Percentiles rank a stretch among this genome's conserved stretches.
Conservation (phyloP, 129 eudicot genomes). For the Artemisia argyi region DNA sequence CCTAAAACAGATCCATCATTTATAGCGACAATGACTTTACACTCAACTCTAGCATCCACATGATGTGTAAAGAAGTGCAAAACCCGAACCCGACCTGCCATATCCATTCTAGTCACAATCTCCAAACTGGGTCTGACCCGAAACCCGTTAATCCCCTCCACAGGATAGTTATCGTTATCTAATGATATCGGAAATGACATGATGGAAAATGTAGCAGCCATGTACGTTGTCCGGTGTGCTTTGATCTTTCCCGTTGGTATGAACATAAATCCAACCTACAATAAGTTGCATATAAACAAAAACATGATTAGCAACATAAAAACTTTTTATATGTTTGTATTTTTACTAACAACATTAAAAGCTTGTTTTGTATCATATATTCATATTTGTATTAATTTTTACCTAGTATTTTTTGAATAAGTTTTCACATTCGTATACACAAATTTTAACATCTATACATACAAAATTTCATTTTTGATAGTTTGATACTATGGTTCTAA, state of each 20-base stretch:
- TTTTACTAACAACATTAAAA: too few species aligned
- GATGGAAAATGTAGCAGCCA: conserved; percentile 76
- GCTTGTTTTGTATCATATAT: too few species aligned
- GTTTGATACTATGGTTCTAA: too few species aligned
- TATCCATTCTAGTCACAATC: conserved; percentile 59
- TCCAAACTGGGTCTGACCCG: conserved; percentile 63
- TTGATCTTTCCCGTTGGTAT: conserved; percentile 76
- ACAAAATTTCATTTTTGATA: too few species aligned
- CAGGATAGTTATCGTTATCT: conserved; percentile 18
- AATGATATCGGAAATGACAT: conserved; percentile 48
- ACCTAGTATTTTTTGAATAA: too few species aligned
- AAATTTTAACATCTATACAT: too few species aligned
- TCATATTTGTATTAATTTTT: too few species aligned
- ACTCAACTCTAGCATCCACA: conserved; percentile 50
- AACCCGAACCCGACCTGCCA: conserved; percentile 79
- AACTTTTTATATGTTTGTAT: too few species aligned
- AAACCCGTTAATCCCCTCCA: conserved; percentile 42
- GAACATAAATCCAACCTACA: conserved; percentile 62
- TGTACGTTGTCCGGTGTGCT: conserved; percentile 56
- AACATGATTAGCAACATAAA: too few species aligned
- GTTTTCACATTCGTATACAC: too few species aligned
- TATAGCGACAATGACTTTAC: conserved; percentile 52
- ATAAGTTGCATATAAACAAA: too few species aligned
- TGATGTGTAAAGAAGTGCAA: conserved; percentile 61
- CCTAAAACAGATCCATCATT: conserved; percentile 75